Evolutionary conservation across 805 yeast species (phyloP).

Genomic region (Ogataea parapolymorpha): DNA sequence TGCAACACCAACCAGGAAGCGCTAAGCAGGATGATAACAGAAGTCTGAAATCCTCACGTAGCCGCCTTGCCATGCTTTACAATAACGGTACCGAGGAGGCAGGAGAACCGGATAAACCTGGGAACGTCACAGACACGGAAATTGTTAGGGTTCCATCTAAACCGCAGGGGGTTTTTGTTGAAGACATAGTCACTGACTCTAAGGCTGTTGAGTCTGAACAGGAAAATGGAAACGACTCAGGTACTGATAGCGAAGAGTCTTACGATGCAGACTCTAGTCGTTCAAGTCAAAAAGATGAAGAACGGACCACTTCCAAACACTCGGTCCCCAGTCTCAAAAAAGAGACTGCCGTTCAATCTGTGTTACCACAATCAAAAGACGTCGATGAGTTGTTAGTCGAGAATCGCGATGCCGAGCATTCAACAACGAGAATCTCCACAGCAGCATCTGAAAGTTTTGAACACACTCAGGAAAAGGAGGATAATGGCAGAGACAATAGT

Average conservation of each 20-base stretch:
- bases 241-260: neutral
- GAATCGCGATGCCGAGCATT: neutral
- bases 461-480: constrained; percentile 3
- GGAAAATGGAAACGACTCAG: neutral
- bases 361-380: no score
- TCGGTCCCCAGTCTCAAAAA: neutral
- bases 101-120: neutral
- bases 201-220: neutral
- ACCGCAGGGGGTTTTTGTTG: constrained; percentile 4
- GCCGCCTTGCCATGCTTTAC: neutral
- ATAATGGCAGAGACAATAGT: neutral
- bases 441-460: constrained; percentile 8
- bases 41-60: neutral
- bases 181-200: neutral
- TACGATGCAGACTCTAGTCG: no score
- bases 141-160: neutral
- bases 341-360: neutral
- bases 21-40: neutral
- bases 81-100: neutral
- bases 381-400: no score
- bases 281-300: no score
- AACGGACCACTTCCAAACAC: neutral
- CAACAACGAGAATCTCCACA: constrained; percentile 3
- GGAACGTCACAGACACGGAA: neutral
- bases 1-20: neutral